These are phyloP conservation scores for Candida adriatica DNA, from an alignment of 805 yeast species.

Conservation along the genomic window DNA sequence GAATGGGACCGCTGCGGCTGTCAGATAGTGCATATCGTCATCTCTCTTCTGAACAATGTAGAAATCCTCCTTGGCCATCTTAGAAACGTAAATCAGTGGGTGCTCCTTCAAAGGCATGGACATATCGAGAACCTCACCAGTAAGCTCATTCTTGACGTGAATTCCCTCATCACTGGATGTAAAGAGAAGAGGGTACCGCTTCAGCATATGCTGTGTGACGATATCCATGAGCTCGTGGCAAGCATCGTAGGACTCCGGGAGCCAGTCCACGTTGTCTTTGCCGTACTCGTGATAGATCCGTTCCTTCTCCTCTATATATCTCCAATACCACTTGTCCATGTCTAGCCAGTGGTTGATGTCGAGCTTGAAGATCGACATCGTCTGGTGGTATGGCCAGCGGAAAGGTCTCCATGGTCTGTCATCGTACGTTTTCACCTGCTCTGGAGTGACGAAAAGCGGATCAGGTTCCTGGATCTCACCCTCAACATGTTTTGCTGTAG, in stretches of 20 bases:
- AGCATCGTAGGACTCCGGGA: constrained; percentile 58
- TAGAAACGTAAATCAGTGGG: constrained; percentile 55
- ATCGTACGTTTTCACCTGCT: constrained; percentile 56
- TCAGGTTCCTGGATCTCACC: constrained; percentile 32
- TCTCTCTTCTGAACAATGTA: constrained; percentile 52
- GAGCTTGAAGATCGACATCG: constrained; percentile 68
- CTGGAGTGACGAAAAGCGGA: constrained; percentile 59
- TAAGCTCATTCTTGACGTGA: constrained; percentile 51
- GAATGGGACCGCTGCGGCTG: constrained; percentile 72
- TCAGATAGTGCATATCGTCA: constrained; percentile 53
- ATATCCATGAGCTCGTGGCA: constrained; percentile 57
- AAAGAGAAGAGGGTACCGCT: constrained; percentile 58
- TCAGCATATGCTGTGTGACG: constrained; percentile 52
- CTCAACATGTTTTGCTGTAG: constrained; percentile 4
- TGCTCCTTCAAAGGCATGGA: constrained; percentile 53
- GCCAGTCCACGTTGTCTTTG: constrained; percentile 54
- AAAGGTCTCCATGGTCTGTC: constrained; percentile 81
- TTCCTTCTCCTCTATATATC: constrained; percentile 56
- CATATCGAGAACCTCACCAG: constrained; percentile 57
- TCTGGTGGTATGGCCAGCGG: constrained; percentile 76
- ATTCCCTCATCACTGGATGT: constrained; percentile 42
- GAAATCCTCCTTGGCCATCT: constrained; percentile 73
- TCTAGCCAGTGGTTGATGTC: constrained; percentile 73
- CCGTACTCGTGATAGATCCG: constrained; percentile 54
- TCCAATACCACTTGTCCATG: constrained; percentile 70